phyloP scores from a whole-genome alignment of 306 rosid species.

The Mimosa bimucronata region DNA sequence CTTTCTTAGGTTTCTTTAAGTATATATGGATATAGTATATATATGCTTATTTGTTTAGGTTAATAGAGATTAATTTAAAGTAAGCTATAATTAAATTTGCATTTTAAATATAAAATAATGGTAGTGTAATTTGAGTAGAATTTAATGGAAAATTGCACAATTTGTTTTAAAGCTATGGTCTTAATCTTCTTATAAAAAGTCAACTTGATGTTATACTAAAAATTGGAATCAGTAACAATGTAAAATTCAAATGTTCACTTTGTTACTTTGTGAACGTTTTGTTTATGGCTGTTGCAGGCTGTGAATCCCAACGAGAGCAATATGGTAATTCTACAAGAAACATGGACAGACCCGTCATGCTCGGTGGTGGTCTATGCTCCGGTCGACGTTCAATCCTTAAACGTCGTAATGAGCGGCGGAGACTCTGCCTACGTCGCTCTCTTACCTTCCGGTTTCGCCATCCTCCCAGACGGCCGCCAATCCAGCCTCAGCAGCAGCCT shows the following conservation, averaged over 20 bases:
- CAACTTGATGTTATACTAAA: too few species aligned
- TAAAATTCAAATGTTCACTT: not conserved
- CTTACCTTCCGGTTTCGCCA: conserved; percentile 15
- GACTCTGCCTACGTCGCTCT: conserved; percentile 70
- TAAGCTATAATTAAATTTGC: too few species aligned
- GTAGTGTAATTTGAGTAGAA: not conserved
- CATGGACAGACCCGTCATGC: conserved; percentile 69
- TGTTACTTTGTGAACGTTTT: not conserved
- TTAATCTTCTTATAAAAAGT: too few species aligned
- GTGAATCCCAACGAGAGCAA: conserved; percentile 44
- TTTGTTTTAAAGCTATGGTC: too few species aligned
- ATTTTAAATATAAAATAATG: too few species aligned
- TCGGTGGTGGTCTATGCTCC: conserved; percentile 80
- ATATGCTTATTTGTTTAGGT: not conserved
- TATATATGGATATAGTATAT: not conserved
- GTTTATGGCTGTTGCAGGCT: conserved; percentile 39
- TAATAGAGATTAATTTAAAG: not conserved
- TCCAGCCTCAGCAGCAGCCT: not conserved
- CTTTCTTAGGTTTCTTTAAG: not conserved
- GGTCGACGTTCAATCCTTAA: conserved; percentile 55
- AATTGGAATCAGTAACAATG: too few species aligned
- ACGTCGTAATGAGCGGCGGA: conserved; percentile 60
- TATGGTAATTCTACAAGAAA: conserved; percentile 73
- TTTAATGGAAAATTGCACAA: too few species aligned
- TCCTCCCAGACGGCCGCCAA: conserved; percentile 55